Conservation (phyloP, 306 rosid genomes). For the Albizia julibrissin region DNA sequence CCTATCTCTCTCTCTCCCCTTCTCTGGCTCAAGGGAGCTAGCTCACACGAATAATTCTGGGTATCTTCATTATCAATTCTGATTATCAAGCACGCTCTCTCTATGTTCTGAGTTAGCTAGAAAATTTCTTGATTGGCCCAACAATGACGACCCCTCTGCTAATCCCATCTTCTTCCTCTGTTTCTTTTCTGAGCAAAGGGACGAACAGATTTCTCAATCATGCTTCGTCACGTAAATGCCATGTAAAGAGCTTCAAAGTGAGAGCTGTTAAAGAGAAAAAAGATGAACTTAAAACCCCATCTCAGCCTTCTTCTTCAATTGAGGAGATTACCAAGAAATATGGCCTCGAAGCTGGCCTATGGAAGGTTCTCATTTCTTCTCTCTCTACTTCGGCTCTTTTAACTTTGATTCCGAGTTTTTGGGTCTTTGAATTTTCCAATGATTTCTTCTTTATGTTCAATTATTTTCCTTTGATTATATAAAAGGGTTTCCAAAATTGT, state of each 20-base stretch:
- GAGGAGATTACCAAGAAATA: constrained; percentile 82
- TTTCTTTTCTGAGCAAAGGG: constrained; percentile 39
- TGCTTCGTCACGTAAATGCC: constrained; percentile 38
- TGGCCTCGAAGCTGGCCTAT: constrained; percentile 94
- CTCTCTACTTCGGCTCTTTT: not conserved
- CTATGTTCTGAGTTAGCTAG: constrained; percentile 27
- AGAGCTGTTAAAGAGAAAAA: constrained; percentile 75
- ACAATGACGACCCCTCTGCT: constrained; percentile 51
- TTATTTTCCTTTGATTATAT: constrained; percentile 30
- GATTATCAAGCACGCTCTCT: constrained; percentile 1
- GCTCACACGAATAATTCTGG: constrained; percentile 14
- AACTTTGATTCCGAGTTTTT: not conserved
- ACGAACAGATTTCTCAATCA: constrained; percentile 21
- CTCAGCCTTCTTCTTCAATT: constrained; percentile 49
- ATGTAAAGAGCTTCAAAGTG: constrained; percentile 52
- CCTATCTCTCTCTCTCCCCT: not conserved
- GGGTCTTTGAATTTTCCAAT: not conserved
- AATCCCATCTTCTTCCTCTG: constrained; percentile 43
- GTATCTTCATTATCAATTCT: constrained; percentile 16
- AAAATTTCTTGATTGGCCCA: constrained; percentile 19
- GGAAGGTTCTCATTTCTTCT: constrained; percentile 70
- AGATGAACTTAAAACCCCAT: constrained; percentile 61
- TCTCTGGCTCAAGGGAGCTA: constrained; percentile 30
- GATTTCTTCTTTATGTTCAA: constrained; percentile 18
- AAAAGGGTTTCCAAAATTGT: constrained; percentile 24